These are phyloP conservation scores for Solanum phureja DNA, from an alignment of 257 asterid species.

Conservation along the genomic window DNA sequence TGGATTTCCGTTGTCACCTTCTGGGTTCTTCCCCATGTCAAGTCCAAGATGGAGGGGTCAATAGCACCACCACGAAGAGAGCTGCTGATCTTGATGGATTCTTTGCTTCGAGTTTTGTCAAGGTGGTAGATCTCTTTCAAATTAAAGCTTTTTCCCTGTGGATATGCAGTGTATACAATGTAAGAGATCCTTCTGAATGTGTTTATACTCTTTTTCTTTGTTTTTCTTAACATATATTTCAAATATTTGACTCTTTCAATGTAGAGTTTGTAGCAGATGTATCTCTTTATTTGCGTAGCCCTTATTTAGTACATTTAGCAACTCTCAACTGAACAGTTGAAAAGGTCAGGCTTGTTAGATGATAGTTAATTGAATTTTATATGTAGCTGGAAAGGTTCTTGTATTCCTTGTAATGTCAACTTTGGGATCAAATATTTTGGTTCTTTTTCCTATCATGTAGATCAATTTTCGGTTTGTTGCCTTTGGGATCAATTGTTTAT, in stretches of 20 bases:
- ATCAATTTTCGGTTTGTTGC: neutral
- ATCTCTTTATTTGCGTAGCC: constrained; percentile 1
- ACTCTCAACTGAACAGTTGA: neutral
- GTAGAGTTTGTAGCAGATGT: constrained; percentile 9
- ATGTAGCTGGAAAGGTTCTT: neutral
- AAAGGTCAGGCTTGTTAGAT: neutral
- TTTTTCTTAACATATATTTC: constrained; percentile 10
- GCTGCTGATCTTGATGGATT: too few species aligned
- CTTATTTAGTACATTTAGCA: neutral
- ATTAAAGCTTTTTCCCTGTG: constrained; percentile 16
- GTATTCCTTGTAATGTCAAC: neutral
- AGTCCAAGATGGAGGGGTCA: too few species aligned
- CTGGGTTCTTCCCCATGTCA: too few species aligned
- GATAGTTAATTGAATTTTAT: neutral
- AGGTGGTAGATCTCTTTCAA: constrained; percentile 6
- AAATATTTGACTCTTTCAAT: neutral
- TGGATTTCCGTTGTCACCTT: too few species aligned
- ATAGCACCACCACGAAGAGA: too few species aligned
- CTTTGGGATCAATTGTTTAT: neutral
- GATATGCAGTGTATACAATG: constrained; percentile 12
- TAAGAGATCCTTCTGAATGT: constrained; percentile 15
- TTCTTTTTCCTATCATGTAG: neutral
- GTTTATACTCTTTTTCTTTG: constrained; percentile 1
- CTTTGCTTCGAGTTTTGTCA: constrained; percentile 7
- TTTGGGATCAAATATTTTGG: neutral